A percentile compares a stretch with the other conserved stretches of the same genome.
Evolutionary conservation across 176 grass and related monocot genomes (phyloP).

Genomic region (Pharus latifolius): DNA sequence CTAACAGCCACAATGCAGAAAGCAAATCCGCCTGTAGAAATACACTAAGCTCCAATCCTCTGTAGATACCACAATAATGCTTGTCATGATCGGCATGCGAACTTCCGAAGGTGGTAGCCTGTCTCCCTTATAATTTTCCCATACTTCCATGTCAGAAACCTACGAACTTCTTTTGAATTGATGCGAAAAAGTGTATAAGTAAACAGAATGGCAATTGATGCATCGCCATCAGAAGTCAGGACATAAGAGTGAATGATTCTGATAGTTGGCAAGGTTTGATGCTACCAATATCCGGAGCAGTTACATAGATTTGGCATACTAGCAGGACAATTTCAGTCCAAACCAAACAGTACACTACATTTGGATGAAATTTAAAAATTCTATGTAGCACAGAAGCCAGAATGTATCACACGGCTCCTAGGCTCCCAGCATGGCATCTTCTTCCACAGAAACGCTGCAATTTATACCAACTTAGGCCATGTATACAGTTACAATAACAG

Average conservation of each 20-base stretch:
- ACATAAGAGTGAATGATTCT: not conserved
- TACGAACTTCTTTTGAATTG: not conserved
- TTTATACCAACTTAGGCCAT: not conserved
- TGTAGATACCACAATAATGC: too few species aligned
- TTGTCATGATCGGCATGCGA: too few species aligned
- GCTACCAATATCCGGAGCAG: too few species aligned
- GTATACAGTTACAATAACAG: not conserved
- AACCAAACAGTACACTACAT: constrained; percentile 4
- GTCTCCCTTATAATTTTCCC: too few species aligned
- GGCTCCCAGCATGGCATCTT: not conserved
- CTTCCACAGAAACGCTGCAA: constrained; percentile 7
- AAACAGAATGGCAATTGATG: not conserved
- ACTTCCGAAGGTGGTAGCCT: too few species aligned
- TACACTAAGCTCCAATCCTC: too few species aligned
- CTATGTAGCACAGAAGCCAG: not conserved
- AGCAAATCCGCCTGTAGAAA: too few species aligned
- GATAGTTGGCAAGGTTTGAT: not conserved
- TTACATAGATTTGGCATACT: not conserved
- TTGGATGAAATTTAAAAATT: not conserved
- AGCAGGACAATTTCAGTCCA: not conserved
- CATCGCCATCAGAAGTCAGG: not conserved
- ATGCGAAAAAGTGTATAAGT: not conserved
- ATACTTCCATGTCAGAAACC: not conserved
- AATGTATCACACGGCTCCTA: not conserved
- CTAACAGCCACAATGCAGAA: not conserved